A percentile compares a stretch with the other conserved stretches of the same genome.
phyloP scores from a whole-genome alignment of 768 basidiomycete genomes.

The Cystobasidium onofrii region DNA sequence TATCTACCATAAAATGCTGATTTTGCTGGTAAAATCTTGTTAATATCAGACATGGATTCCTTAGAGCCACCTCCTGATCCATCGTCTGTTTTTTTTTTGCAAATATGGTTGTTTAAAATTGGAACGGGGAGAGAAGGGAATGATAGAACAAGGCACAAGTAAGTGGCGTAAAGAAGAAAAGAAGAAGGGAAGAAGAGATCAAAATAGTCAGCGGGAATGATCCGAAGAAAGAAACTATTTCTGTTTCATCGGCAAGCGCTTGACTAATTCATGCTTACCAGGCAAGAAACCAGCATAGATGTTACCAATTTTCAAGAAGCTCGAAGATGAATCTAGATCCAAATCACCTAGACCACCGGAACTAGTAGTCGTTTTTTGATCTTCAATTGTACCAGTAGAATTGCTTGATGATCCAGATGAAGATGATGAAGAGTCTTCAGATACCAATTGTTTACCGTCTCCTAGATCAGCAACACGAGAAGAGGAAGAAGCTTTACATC shows the following conservation, averaged over 20 bases:
- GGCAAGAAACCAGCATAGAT: conserved; percentile 28
- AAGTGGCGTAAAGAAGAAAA: too few species aligned
- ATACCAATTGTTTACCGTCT: not conserved
- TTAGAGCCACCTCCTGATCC: conserved; percentile 40
- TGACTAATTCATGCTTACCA: not conserved
- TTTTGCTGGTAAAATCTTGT: conserved; percentile 17
- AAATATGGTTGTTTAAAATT: too few species aligned
- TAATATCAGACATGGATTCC: conserved; percentile 36
- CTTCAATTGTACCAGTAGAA: not conserved
- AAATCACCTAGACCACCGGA: not conserved
- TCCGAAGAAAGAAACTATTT: too few species aligned
- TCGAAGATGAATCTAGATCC: not conserved
- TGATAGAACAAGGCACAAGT: too few species aligned
- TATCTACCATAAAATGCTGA: conserved; percentile 23
- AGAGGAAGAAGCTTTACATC: not conserved
- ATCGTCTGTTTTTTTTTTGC: not conserved
- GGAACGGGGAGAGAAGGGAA: too few species aligned
- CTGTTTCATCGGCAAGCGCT: too few species aligned
- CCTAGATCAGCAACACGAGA: not conserved
- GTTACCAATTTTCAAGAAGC: conserved; percentile 24
- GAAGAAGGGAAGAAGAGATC: too few species aligned
- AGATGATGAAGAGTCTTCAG: not conserved
- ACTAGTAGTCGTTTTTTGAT: not conserved
- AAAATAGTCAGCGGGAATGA: too few species aligned
- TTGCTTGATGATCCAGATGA: not conserved